Evolutionary conservation across 2,329 filamentous ascomycete genomes (phyloP), one percentile per base, ranked within the genome.

Genomic region (Monosporascus sp.): DNA sequence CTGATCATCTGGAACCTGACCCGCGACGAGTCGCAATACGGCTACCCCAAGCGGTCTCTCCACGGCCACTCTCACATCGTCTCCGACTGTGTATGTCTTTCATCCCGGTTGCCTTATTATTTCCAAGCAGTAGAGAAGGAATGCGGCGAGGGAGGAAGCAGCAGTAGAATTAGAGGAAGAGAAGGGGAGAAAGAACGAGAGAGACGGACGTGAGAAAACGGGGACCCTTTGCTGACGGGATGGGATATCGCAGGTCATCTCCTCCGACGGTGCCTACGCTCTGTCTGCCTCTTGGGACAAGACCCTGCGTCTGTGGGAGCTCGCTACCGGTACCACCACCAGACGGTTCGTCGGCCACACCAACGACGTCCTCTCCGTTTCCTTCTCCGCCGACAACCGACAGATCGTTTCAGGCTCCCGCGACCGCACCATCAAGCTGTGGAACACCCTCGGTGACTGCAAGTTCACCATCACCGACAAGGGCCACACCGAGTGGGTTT

Each of bases 391-490:
- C 85, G 94, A 99, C 84, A 97, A 97, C 89, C 89, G 94, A 74
- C 94, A 97, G 85, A 97, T 99, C 78, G 94, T 97, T 70, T 97
- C 94, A 65, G 94, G 92, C 66, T 97, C 94, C 63, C 92, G 94
- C 76, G 94, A 99, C 84, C 88, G 91, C 76, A 90, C 89, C 72
- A 97, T 99, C 85, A 99, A 97, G 90, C 88, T 99, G 71, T 99
- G 94, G 94, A 99, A 99, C 85, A 99, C 94, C 69, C 90, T 99
- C 65, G 94, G 94, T 80, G 94, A 99, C 86, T 99, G 94, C 92
- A 99, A 99, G 85, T 99, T 86, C 88, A 99, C 93, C 82, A 97
- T 99, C 84, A 96, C 90, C 79, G 94, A 99, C 76, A 99, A 99
- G 89, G 94, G 94, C 75, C 94, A 99, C 85, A 90, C 90, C 78